Base-by-base conservation (phyloP, 2,329 filamentous ascomycete species). In the Ophiostoma angusticollis region DNA sequence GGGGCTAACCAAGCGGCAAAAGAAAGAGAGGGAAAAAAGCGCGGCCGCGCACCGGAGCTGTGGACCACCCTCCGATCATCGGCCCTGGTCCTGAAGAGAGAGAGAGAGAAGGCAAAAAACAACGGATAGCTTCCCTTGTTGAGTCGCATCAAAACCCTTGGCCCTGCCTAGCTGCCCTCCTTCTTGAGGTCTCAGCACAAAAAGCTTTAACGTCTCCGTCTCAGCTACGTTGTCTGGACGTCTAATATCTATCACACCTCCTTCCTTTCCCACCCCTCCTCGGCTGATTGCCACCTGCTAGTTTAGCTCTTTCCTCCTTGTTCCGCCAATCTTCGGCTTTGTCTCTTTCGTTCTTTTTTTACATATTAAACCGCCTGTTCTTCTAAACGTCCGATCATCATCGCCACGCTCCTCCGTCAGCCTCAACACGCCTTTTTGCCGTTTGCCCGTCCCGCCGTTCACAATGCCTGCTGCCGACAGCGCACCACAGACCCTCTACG, bases 401-500 rank as follows among this genome's bases (percentile, higher is more conserved):
- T n/a, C n/a, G n/a, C n/a, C n/a, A n/a, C n/a, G n/a, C n/a, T n/a
- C n/a, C n/a, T n/a, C n/a, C n/a, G n/a, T n/a, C n/a, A n/a, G n/a
- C n/a, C n/a, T n/a, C n/a, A n/a, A n/a, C n/a, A n/a, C n/a, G n/a
- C n/a, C n/a, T n/a, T n/a, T n/a, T n/a, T n/a, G n/a, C n/a, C n/a
- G n/a, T n/a, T n/a, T n/a, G n/a, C n/a, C n/a, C n/a, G n/a, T n/a
- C n/a, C n/a, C n/a, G n/a, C n/a, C n/a, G n/a, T n/a, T 17, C 35
- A 47, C 39, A 19, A 93, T 93, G 85, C 85, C 85, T 57, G 73
- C 70, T 56, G 74, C 74, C 51, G 77, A 80, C 50, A 68, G 70
- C 59, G 72, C 69, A 48, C 84, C 84, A 40, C 79, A 79, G 63
- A 94, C 87, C 52, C 72, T 95, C 56, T 96, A 96, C 66, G 89